phyloP scores from a whole-genome alignment of 1,284 basidiomycete species.

The Melampsora abietis-canadensis region DNA sequence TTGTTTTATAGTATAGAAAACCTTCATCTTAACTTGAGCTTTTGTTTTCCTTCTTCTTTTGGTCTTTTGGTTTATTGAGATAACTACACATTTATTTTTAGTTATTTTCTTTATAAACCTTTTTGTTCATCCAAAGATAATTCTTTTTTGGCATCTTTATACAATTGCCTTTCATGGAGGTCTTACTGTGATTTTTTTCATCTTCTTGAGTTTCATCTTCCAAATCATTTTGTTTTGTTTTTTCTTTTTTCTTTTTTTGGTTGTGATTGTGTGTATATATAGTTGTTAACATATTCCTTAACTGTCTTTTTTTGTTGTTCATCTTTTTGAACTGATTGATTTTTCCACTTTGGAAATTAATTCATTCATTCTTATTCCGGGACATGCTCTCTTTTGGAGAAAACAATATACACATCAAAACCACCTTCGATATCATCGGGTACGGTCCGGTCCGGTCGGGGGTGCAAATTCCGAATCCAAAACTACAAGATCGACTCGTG shows the following conservation, averaged over 20 bases:
- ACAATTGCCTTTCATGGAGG: background rate
- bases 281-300: background rate
- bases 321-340: no score
- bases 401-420: background rate
- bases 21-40: background rate
- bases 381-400: no score
- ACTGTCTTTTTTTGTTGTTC: background rate
- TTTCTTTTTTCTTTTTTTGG: slow-evolving; percentile 1
- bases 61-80: background rate
- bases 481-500: no score
- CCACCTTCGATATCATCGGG: no score
- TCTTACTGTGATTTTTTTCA: background rate
- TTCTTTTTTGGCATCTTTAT: background rate
- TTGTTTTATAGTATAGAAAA: no score
- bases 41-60: no score
- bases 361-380: no score
- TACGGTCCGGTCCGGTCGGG: no score
- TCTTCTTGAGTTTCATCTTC: background rate
- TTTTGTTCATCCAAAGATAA: background rate
- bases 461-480: no score
- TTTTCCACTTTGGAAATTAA: no score
- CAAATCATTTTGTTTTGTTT: background rate
- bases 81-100: background rate
- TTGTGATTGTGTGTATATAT: background rate
- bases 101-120: background rate